phyloP scores from a whole-genome alignment of 2,329 filamentous ascomycete genomes.

The Colletotrichum tofieldiae region DNA sequence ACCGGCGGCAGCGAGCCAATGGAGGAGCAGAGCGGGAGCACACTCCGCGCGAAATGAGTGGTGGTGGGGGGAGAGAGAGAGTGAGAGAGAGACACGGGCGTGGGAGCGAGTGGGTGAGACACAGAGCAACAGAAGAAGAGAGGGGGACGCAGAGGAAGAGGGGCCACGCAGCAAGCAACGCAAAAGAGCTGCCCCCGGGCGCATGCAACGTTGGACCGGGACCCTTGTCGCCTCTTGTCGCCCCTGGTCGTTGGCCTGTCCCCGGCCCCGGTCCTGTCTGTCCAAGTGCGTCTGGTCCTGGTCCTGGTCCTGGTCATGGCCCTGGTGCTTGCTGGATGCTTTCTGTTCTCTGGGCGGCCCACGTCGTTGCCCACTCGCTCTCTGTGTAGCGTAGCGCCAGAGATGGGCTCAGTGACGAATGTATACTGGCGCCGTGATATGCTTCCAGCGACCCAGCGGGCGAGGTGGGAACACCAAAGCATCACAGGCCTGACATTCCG shows the following conservation, averaged over 20 bases:
- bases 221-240: conserved; percentile 21
- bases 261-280: not conserved
- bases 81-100: not conserved
- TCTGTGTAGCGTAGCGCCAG: conserved; percentile 3
- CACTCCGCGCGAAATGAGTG: conserved; percentile 4
- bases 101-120: not conserved
- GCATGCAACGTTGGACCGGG: conserved; percentile 42
- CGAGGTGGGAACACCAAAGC: not conserved
- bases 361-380: not conserved
- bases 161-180: not conserved
- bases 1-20: conserved; percentile 36
- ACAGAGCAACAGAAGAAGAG: not conserved
- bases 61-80: not conserved
- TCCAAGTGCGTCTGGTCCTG: conserved; percentile 14
- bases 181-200: conserved; percentile 24
- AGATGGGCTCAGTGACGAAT: conserved; percentile 10
- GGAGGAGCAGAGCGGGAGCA: conserved; percentile 25
- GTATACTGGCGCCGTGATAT: conserved; percentile 14
- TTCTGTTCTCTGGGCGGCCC: not conserved
- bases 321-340: not conserved
- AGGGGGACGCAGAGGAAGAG: not conserved
- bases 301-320: conserved; percentile 8
- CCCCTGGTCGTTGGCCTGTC: conserved; percentile 16
- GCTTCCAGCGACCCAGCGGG: not conserved
- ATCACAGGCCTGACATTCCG: not conserved